phyloP scores from a whole-genome alignment of 129 eudicot genomes.

The Lactuca saligna region DNA sequence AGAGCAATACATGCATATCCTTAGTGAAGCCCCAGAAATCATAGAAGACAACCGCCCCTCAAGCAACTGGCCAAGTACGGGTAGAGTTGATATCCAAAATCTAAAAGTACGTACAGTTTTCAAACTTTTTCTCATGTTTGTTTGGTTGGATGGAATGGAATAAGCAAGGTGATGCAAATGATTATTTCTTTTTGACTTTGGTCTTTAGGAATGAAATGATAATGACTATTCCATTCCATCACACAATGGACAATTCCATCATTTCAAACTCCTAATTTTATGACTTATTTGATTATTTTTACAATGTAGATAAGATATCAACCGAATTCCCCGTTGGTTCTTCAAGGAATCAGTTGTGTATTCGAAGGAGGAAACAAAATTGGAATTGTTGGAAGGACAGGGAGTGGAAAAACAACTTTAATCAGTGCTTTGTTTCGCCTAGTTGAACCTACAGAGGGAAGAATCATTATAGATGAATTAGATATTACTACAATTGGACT shows the following conservation, averaged over 20 bases:
- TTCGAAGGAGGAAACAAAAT: conserved; percentile 75
- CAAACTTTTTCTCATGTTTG: neutral
- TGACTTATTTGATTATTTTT: neutral
- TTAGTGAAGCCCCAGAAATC: conserved; percentile 63
- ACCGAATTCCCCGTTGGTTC: conserved; percentile 68
- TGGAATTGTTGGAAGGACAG: conserved; percentile 85
- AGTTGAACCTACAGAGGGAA: conserved; percentile 72
- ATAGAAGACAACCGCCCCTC: conserved; percentile 52
- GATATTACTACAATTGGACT: conserved; percentile 68
- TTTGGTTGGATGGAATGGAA: too few species aligned
- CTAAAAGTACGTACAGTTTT: conserved; percentile 44
- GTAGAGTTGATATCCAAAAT: conserved; percentile 54
- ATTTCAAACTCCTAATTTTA: neutral
- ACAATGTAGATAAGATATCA: conserved; percentile 52
- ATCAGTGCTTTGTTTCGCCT: conserved; percentile 69
- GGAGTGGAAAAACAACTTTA: conserved; percentile 79
- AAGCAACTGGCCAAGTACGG: conserved; percentile 51
- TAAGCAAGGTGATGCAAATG: too few species aligned
- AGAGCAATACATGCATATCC: conserved; percentile 70
- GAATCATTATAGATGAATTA: conserved; percentile 59
- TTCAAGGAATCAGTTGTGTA: conserved; percentile 63
- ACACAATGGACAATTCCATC: neutral
- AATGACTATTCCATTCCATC: too few species aligned
- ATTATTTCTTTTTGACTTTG: too few species aligned
- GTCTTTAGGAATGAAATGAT: too few species aligned